phyloP scores from a whole-genome alignment of 805 yeast species.

The Komagataella phaffii region DNA sequence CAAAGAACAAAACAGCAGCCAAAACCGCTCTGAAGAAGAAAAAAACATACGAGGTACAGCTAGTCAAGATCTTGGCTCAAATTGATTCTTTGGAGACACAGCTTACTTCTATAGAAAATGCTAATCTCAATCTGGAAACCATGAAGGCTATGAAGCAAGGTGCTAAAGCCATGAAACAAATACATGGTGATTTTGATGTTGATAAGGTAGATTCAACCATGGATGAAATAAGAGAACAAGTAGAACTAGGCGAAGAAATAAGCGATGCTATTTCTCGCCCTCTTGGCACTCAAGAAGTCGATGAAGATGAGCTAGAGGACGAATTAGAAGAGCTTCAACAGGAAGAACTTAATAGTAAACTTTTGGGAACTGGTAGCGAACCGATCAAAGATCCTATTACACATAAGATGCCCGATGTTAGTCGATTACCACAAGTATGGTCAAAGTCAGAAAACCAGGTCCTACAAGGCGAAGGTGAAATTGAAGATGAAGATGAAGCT shows the following conservation, averaged over 20 bases:
- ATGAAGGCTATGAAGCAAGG: constrained; percentile 99
- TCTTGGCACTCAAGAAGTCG: constrained; percentile 52
- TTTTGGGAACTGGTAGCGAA: constrained; percentile 30
- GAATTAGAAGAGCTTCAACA: constrained; percentile 83
- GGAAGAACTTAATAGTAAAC: constrained; percentile 54
- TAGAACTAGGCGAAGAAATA: constrained; percentile 88
- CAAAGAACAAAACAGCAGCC: constrained; percentile 61
- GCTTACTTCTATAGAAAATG: constrained; percentile 81
- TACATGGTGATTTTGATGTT: constrained; percentile 88
- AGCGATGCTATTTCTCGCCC: constrained; percentile 95
- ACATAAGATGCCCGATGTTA: constrained; percentile 31
- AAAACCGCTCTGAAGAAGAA: constrained; percentile 80
- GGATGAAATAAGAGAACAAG: constrained; percentile 97
- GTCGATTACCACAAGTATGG: constrained; percentile 25
- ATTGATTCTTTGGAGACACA: constrained; percentile 85
- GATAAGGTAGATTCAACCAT: constrained; percentile 95
- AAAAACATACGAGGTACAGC: constrained; percentile 66
- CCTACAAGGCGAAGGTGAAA: constrained; percentile 31
- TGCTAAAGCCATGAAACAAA: constrained; percentile 90
- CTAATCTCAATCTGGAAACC: constrained; percentile 93
- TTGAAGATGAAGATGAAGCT: constrained; percentile 72
- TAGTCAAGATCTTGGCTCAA: constrained; percentile 74
- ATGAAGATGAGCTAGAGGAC: constrained; percentile 87
- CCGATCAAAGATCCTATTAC: constrained; percentile 12
- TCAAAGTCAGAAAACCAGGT: constrained; percentile 14